Conservation (phyloP, 768 basidiomycete species). For the Russula earlei region DNA sequence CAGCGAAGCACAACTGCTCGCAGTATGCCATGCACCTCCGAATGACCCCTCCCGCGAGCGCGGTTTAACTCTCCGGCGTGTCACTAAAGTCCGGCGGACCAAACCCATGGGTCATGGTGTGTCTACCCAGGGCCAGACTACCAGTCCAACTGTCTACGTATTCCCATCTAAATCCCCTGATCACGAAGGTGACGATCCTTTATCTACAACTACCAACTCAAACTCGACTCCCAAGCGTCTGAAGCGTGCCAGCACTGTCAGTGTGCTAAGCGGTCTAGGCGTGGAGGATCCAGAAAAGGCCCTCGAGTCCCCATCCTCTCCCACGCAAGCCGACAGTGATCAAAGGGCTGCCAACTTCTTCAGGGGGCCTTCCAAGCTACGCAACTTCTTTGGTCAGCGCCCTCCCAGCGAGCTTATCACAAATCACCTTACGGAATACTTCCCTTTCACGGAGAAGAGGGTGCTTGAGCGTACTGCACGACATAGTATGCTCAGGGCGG, state of each 20-base stretch:
- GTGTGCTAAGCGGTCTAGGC: conserved; percentile 88
- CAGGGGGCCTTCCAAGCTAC: conserved; percentile 60
- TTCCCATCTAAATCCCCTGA: conserved; percentile 24
- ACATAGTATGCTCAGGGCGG: conserved; percentile 73
- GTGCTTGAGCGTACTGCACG: conserved; percentile 81
- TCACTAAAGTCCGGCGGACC: conserved; percentile 33
- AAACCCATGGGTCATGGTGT: conserved; percentile 37
- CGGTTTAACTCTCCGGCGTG: conserved; percentile 64
- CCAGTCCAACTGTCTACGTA: conserved; percentile 31
- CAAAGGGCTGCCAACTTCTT: conserved; percentile 23
- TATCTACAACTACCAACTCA: background rate
- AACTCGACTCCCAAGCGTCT: conserved; percentile 37
- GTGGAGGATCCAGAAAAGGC: conserved; percentile 70
- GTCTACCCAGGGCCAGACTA: conserved; percentile 9
- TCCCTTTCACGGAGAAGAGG: conserved; percentile 89
- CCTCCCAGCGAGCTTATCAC: conserved; percentile 97
- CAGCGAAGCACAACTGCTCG: conserved; percentile 70
- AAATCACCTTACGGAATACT: conserved; percentile 87
- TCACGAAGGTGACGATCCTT: conserved; percentile 30
- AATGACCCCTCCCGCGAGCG: conserved; percentile 73
- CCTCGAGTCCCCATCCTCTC: conserved; percentile 47
- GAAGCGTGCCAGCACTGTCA: conserved; percentile 91
- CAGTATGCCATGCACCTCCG: conserved; percentile 73
- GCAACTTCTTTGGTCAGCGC: conserved; percentile 96
- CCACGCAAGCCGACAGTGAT: conserved; percentile 31